These are phyloP conservation scores for Neurospora tetrasperma DNA, from an alignment of 495 filamentous ascomycete genomes.

Conservation along the genomic window DNA sequence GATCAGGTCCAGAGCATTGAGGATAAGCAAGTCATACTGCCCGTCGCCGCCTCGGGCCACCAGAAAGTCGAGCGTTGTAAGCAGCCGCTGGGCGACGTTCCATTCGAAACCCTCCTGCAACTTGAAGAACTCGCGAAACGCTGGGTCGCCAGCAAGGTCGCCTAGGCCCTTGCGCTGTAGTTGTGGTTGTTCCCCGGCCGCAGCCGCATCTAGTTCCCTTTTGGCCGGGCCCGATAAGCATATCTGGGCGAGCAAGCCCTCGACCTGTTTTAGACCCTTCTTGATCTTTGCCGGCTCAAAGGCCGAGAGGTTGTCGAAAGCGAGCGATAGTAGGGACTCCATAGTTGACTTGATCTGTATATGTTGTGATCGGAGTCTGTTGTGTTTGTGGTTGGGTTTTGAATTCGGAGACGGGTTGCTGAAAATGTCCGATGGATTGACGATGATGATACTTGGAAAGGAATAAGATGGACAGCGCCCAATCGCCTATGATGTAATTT, in stretches of 20 bases:
- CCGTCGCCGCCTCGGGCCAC: conserved; percentile 69
- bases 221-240: conserved; percentile 57
- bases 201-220: conserved; percentile 9
- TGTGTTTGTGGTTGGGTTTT: not conserved
- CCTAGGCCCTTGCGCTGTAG: conserved; percentile 49
- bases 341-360: conserved; percentile 35
- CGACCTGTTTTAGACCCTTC: conserved; percentile 90
- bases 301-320: conserved; percentile 94
- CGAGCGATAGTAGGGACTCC: conserved; percentile 85
- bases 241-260: conserved; percentile 91
- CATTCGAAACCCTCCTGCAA: conserved; percentile 95
- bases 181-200: conserved; percentile 18
- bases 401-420: not conserved
- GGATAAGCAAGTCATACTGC: conserved; percentile 80
- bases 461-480: not conserved
- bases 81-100: conserved; percentile 85
- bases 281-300: conserved; percentile 80
- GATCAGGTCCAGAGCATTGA: conserved; percentile 79
- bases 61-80: conserved; percentile 78
- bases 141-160: conserved; percentile 70
- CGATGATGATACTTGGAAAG: not conserved
- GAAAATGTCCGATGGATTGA: not conserved
- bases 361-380: not conserved
- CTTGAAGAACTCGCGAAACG: conserved; percentile 93
- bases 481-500: not conserved